Evolutionary conservation across 176 grass and related monocot genomes (phyloP), one percentile per base, ranked within the genome.

Genomic region (Phragmites australis): DNA sequence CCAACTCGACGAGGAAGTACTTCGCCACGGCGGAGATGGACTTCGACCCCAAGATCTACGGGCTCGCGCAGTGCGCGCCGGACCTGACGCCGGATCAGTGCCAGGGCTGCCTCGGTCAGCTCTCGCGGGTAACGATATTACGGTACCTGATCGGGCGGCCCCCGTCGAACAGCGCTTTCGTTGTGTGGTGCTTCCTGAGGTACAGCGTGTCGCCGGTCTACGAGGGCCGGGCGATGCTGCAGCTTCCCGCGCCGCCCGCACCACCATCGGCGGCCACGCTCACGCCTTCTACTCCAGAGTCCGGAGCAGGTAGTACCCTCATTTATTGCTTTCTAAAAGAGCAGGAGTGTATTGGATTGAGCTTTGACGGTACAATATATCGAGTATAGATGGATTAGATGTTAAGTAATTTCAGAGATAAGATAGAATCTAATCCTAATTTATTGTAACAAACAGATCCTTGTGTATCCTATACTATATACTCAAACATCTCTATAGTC

Each of bases 1-100:
- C 23, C 22, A 81, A 77, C 66, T 73, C 79, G 51, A 86, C 65
- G 39, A 70, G 26, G 76, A 89, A 76, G 46, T 83, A 83, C 43
- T 88, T 88, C 82, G 82, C 39, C 37, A 88, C 86, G 3, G 86
- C 16, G 16, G 60, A 52, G 86, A 49, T 69, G 39, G 65, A 70
- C 6, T 78, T 82, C 78, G 15, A 73, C 25, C 85, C 85, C 6
- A 89, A 70, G 37, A 65, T 90, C 41, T 90, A 93, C 40, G 85
- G 69, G 64, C 48, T 93, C 22, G 81, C 78, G 19, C 87, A 90
- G 84, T 93, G 91, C 84, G 29, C 60, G 53, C 80, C 79, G n/a
- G 71, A 74, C 43, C 32, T 90, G 84, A 45, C 59, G 23, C n/a
- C 5, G 39, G 16, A 2, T 3, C 79, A 89, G 46, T 89, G 89